phyloP scores from a whole-genome alignment of 2,329 filamentous ascomycete genomes.

The Cercospora zeae-maydis region DNA sequence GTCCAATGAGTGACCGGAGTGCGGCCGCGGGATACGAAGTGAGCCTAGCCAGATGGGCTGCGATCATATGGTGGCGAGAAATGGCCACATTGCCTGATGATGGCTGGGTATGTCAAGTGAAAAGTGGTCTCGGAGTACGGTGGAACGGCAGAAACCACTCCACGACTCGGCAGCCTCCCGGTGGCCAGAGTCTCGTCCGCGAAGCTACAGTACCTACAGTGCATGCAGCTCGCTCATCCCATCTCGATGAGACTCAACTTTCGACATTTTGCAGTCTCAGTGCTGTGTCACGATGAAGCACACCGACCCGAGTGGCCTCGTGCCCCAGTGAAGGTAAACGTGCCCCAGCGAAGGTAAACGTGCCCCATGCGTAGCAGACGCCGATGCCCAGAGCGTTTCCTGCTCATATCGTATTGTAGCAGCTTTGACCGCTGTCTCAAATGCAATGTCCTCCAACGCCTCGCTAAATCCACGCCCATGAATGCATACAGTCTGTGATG shows the following conservation, averaged over 20 bases:
- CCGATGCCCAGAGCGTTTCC: not conserved
- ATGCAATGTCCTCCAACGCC: constrained; percentile 15
- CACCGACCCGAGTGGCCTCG: not conserved
- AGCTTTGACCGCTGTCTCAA: not conserved
- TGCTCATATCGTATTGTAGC: not conserved
- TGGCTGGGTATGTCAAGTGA: not conserved
- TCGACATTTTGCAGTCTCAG: not conserved
- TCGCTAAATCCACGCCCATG: constrained; percentile 17
- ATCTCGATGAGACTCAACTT: no score
- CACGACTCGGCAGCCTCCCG: not conserved
- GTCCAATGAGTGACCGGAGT: not conserved
- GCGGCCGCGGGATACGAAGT: not conserved
- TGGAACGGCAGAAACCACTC: not conserved
- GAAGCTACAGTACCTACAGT: no score
- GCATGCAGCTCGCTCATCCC: no score
- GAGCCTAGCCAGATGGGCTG: not conserved
- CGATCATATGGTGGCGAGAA: not conserved
- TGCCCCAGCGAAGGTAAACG: not conserved
- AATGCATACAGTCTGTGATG: not conserved
- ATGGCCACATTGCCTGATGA: not conserved
- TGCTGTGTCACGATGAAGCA: not conserved
- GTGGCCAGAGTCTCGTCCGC: not conserved
- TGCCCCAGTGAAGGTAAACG: not conserved
- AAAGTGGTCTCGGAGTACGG: not conserved
- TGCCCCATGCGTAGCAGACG: not conserved